A percentile compares a stretch with the other conserved stretches of the same genome.
Conservation (phyloP, 148 eudicot genomes). For the Cornus florida region DNA sequence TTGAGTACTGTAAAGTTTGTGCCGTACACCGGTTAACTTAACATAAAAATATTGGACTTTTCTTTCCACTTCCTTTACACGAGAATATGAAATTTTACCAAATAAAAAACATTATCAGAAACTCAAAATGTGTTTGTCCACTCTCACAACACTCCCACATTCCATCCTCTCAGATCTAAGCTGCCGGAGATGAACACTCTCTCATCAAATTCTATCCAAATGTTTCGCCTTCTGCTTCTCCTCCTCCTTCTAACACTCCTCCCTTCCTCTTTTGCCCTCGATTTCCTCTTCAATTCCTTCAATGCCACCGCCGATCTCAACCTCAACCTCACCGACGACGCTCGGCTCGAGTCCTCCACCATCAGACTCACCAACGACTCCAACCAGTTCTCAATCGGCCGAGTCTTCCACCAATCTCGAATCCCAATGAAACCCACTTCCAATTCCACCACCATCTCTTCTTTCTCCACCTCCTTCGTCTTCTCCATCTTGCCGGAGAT, state of each 20-base stretch:
- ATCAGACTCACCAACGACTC: conserved; percentile 47
- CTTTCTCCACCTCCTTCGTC: conserved; percentile 49
- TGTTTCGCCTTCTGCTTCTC: not conserved
- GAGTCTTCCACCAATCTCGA: conserved; percentile 32
- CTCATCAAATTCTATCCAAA: not conserved
- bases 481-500: conserved; percentile 46
- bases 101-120: too few species aligned
- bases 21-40: too few species aligned
- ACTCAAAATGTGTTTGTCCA: too few species aligned
- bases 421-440: conserved; percentile 26
- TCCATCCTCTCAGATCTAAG: too few species aligned
- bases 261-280: conserved; percentile 28
- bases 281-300: conserved; percentile 50
- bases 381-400: conserved; percentile 42
- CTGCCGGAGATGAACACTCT: not conserved
- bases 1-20: too few species aligned
- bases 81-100: too few species aligned
- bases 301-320: conserved; percentile 13
- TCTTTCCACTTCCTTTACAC: too few species aligned
- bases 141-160: too few species aligned
- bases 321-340: conserved; percentile 27
- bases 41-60: too few species aligned
- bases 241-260: not conserved
- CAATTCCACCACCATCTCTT: conserved; percentile 17
- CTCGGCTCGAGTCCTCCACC: conserved; percentile 36